Conservation (phyloP, 2,329 filamentous ascomycete genomes). For the Helicocarpus griseus region DNA sequence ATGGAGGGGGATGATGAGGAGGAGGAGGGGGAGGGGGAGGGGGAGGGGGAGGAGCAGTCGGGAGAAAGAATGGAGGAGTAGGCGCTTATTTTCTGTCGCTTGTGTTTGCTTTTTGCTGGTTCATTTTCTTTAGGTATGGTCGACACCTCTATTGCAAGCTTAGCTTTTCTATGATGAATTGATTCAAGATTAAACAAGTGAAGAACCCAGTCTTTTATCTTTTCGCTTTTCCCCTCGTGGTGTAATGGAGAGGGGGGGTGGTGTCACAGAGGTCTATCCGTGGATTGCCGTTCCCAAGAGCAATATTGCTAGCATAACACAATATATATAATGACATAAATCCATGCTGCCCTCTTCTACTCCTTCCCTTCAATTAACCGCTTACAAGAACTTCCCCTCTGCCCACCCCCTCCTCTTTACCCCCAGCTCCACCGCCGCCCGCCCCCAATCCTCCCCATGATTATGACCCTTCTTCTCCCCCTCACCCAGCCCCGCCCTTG, state of each 20-base stretch:
- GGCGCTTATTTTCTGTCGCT: neutral
- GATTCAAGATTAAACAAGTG: too few relatives aligned
- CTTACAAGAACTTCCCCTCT: conserved; percentile 50
- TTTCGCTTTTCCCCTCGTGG: too few relatives aligned
- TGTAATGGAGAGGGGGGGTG: too few relatives aligned
- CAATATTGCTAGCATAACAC: too few relatives aligned
- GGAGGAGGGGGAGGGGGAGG: conserved; percentile 59
- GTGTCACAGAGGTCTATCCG: too few relatives aligned
- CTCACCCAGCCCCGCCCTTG: conserved; percentile 64
- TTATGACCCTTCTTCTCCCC: conserved; percentile 55
- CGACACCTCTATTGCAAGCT: neutral
- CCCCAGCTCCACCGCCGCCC: conserved; percentile 87
- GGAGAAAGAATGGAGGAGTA: conserved; percentile 85
- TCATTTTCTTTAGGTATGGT: neutral
- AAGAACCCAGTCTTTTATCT: too few relatives aligned
- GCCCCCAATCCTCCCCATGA: conserved; percentile 94
- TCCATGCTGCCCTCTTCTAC: neutral
- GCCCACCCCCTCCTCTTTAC: conserved; percentile 79
- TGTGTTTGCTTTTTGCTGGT: neutral
- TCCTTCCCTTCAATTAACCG: neutral
- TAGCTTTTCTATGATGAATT: too few relatives aligned
- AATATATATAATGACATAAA: neutral
- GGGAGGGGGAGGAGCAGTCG: conserved; percentile 47
- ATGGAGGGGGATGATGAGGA: conserved; percentile 77
- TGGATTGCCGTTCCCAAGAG: too few relatives aligned